Base-by-base conservation (phyloP, 371 early-diverging fungal species). In the Mortierella polycephala region DNA sequence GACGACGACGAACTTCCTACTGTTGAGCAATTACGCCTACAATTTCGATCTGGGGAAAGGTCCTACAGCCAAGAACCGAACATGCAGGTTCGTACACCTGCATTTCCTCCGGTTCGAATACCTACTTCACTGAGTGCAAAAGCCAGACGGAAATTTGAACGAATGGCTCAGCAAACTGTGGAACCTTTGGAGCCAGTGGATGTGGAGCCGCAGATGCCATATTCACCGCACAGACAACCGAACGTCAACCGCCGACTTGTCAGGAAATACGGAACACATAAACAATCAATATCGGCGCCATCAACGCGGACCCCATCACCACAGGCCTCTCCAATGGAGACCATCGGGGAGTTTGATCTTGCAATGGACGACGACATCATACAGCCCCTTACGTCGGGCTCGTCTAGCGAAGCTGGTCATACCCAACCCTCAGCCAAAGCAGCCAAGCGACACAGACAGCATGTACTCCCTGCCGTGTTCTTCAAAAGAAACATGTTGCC, bases 1-100 rank as follows among this genome's bases (percentile, higher is more conserved):
- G 67, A 72, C 9, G 64, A 72, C 5, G 72, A 72, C n/a, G 67
- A 56, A n/a, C 62, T 72, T 8, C 72, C 72, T 37, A 60, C 67
- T 3, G 45, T 62, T 11, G 57, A 65, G 5, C 53, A 66, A 11
- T 45, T 66, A 11, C 66, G 67, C n/a, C 60, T 16, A 14, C 72
- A 65, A 42, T 65, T 51, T 16, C 47, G 18, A 42, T 14, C 49
- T 20, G 54, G 20, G 18, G 12, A 11, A 40, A 41, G 37, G 1
- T 8, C 37, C 13, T 16, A 49, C 18, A 37, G 37, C 11, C 21
- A 0, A 5, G 20, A 21, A 0, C 4, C 30, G 12, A 40, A 41
- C 51, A 12, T 49, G 42, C 41, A 39, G 23, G 21, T 16, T 30
- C 52, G 5, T 56, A 16, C 5, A 9, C 39, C 7, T 11, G n/a